A percentile compares a stretch with the other conserved stretches of the same genome.
phyloP scores from a whole-genome alignment of 1,284 basidiomycete genomes.

The Ustilago trichophora region DNA sequence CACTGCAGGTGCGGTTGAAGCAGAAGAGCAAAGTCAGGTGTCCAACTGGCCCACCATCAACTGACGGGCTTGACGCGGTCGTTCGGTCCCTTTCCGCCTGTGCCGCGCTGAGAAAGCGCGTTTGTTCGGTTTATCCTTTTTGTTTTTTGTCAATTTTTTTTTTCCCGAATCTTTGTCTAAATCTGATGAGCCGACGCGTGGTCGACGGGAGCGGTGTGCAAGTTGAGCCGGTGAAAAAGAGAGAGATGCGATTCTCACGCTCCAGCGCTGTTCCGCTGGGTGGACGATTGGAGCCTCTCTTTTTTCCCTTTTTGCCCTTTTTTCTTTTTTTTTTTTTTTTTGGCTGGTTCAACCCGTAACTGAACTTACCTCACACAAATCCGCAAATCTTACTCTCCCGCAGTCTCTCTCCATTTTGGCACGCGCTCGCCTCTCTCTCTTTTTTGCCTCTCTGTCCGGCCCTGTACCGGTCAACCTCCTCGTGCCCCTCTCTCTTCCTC shows the following conservation, averaged over 20 bases:
- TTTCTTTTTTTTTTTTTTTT: not conserved
- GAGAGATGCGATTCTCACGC: slow-evolving; percentile 1
- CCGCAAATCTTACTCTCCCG: slow-evolving; percentile 19
- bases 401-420: slow-evolving; percentile 2
- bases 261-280: not conserved
- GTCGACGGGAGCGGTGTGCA: too few relatives aligned
- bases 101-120: too few relatives aligned
- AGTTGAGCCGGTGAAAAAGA: too few relatives aligned
- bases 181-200: too few relatives aligned
- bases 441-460: not conserved
- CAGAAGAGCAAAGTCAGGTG: too few relatives aligned
- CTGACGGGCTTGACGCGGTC: too few relatives aligned
- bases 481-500: not conserved
- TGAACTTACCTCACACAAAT: slow-evolving; percentile 14
- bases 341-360: slow-evolving; percentile 5
- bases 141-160: too few relatives aligned
- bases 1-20: too few relatives aligned
- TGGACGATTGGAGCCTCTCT: not conserved
- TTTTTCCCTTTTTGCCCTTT: not conserved
- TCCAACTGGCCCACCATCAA: too few relatives aligned
- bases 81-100: too few relatives aligned
- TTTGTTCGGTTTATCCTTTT: too few relatives aligned
- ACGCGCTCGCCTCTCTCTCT: slow-evolving; percentile 2
- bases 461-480: slow-evolving; percentile 9
- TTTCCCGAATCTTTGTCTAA: too few relatives aligned